These are phyloP conservation scores for Talaromyces proteolyticus DNA, from an alignment of 495 filamentous ascomycete genomes.

Conservation along the genomic window DNA sequence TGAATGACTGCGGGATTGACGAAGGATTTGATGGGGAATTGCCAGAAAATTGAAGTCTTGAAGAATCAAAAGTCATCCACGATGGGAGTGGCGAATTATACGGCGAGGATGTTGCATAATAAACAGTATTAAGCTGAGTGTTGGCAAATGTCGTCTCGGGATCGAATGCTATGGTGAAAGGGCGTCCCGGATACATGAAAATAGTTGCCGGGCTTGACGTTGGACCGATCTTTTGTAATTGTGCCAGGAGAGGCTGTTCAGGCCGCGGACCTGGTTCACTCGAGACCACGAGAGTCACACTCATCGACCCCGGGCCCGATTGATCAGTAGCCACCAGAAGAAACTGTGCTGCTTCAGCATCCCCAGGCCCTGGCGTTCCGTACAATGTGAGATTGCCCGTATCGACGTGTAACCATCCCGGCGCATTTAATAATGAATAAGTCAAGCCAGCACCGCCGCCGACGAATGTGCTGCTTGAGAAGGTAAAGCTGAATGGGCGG, in stretches of 20 bases:
- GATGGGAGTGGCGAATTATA: slow-evolving; percentile 82
- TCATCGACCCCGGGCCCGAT: slow-evolving; percentile 48
- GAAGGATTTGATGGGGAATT: slow-evolving; percentile 60
- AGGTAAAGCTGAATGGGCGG: slow-evolving; percentile 58
- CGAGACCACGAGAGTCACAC: slow-evolving; percentile 59
- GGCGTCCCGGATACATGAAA: slow-evolving; percentile 35
- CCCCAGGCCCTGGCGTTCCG: slow-evolving; percentile 54
- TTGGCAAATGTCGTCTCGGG: slow-evolving; percentile 38
- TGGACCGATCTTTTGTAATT: slow-evolving; percentile 38
- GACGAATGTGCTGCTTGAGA: slow-evolving; percentile 63
- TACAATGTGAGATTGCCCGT: slow-evolving; percentile 53
- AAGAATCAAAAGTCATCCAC: slow-evolving; percentile 73
- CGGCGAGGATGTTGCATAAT: slow-evolving; percentile 66
- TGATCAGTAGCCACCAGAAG: slow-evolving; percentile 55
- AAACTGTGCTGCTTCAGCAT: slow-evolving; percentile 51
- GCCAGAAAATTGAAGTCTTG: slow-evolving; percentile 65
- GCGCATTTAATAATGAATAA: slow-evolving; percentile 57
- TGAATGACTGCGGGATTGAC: slow-evolving; percentile 65
- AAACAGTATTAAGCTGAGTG: slow-evolving; percentile 44
- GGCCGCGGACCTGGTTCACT: slow-evolving; percentile 43
- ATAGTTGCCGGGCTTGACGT: slow-evolving; percentile 41
- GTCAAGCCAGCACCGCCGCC: slow-evolving; percentile 43
- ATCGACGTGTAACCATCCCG: slow-evolving; percentile 66
- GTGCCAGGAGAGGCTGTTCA: slow-evolving; percentile 38
- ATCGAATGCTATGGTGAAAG: slow-evolving; percentile 41